phyloP scores from a whole-genome alignment of 495 filamentous ascomycete species.

The Hyaloscypha hepaticicola region DNA sequence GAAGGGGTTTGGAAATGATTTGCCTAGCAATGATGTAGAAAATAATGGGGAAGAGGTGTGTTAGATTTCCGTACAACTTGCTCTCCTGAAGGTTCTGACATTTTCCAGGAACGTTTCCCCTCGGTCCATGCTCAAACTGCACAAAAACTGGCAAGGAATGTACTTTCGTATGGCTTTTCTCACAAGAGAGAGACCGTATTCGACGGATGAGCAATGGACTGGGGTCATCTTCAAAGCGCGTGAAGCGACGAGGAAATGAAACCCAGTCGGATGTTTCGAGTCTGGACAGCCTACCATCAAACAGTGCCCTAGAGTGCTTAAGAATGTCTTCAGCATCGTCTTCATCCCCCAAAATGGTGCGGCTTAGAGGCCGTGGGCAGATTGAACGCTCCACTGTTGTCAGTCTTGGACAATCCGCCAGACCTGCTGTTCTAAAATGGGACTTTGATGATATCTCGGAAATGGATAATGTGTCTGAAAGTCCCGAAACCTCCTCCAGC shows the following conservation, averaged over 20 bases:
- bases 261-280: constrained; percentile 8
- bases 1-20: not conserved
- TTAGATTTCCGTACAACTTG: constrained; percentile 1
- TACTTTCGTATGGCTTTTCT: constrained; percentile 36
- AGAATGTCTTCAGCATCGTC: not conserved
- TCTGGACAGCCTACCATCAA: constrained; percentile 11
- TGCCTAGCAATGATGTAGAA: not conserved
- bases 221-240: not conserved
- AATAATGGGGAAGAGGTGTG: not conserved
- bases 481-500: constrained; percentile 3
- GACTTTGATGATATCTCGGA: constrained; percentile 4
- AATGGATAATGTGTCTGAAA: constrained; percentile 5
- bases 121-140: constrained; percentile 35
- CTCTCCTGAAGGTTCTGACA: constrained; percentile 3
- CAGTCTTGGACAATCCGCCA: constrained; percentile 3
- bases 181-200: constrained; percentile 9
- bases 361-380: constrained; percentile 1
- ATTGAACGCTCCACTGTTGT: constrained; percentile 3
- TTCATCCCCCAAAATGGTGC: not conserved
- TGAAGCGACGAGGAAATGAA: constrained; percentile 10
- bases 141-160: constrained; percentile 35
- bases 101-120: not conserved
- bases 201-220: not conserved
- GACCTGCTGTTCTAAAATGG: not conserved
- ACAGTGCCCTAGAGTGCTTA: constrained; percentile 28